These are phyloP conservation scores for Stentor roeselii DNA, from an alignment of 73 alveolate species.

Conservation along the genomic window DNA sequence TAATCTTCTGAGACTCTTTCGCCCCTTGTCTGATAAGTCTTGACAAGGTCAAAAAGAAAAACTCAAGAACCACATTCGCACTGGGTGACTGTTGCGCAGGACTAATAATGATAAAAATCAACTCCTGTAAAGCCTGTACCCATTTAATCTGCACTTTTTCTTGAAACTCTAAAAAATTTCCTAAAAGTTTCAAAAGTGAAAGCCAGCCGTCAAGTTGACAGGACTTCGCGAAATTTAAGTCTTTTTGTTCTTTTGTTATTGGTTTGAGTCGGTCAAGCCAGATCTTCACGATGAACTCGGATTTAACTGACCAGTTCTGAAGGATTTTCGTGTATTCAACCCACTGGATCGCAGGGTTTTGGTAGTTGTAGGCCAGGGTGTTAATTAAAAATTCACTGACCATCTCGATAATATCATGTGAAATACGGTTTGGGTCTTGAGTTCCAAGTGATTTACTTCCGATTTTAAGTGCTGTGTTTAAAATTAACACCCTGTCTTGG, in stretches of 20 bases:
- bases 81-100: neutral
- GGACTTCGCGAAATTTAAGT: neutral
- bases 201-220: constrained; percentile 14
- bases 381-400: neutral
- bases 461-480: neutral
- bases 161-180: constrained; percentile 1
- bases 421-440: neutral
- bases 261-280: neutral
- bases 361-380: neutral
- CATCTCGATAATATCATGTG: constrained; percentile 4
- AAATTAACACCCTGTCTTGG: neutral
- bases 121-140: constrained; percentile 6
- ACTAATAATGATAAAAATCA: neutral
- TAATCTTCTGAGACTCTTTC: constrained; percentile 2
- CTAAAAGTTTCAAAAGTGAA: neutral
- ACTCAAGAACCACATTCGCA: neutral
- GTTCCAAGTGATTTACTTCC: neutral
- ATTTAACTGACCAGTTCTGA: neutral
- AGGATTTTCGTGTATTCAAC: constrained; percentile 5
- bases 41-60: neutral
- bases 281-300: neutral
- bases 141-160: constrained; percentile 10
- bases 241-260: neutral
- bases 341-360: neutral
- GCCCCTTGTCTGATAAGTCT: neutral